Evolutionary conservation across 2,329 filamentous ascomycete species (phyloP).

Genomic region (Cordyceps pruinosa): DNA sequence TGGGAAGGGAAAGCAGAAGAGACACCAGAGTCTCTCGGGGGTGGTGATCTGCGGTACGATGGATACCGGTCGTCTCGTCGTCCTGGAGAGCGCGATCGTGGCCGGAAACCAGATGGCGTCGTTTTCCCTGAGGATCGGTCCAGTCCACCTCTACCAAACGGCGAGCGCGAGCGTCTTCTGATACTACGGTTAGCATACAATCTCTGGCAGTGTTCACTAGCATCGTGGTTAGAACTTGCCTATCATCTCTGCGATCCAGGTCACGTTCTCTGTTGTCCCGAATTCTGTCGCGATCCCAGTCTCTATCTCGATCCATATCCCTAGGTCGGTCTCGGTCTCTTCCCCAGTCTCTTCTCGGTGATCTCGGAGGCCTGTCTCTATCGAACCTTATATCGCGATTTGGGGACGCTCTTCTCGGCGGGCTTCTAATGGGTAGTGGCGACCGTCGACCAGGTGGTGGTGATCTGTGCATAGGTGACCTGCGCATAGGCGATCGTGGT

Average conservation of each 20-base stretch:
- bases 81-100: conserved; percentile 45
- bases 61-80: conserved; percentile 40
- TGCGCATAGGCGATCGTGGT: conserved; percentile 24
- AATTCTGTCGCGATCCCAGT: conserved; percentile 22
- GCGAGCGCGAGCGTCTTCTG: conserved; percentile 50
- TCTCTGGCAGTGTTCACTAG: not conserved
- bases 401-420: conserved; percentile 30
- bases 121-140: conserved; percentile 29
- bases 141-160: conserved; percentile 31
- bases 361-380: conserved; percentile 28
- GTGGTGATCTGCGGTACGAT: conserved; percentile 41
- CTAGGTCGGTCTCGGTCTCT: conserved; percentile 22
- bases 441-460: conserved; percentile 13
- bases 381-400: conserved; percentile 32
- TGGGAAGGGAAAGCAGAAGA: conserved; percentile 46
- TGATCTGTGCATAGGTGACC: conserved; percentile 14
- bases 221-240: conserved; percentile 20
- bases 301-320: conserved; percentile 23
- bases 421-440: conserved; percentile 18
- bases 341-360: conserved; percentile 31
- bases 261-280: conserved; percentile 25
- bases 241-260: conserved; percentile 36
- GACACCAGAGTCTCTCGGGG: conserved; percentile 41
- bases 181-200: conserved; percentile 13
- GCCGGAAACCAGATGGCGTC: conserved; percentile 39